phyloP scores from a whole-genome alignment of 106 monocot species.

The Narthecium ossifragum region DNA sequence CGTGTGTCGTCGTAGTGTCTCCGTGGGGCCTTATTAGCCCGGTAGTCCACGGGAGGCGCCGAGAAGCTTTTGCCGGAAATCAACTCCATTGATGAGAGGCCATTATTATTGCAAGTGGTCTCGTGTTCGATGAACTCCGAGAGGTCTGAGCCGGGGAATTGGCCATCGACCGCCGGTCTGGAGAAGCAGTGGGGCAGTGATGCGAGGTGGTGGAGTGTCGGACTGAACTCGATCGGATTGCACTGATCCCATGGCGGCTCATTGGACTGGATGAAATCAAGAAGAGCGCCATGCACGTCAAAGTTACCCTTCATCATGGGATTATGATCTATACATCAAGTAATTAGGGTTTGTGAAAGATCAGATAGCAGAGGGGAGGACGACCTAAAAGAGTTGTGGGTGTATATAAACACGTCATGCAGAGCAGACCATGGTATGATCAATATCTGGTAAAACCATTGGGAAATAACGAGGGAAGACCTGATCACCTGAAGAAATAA shows the following conservation, averaged over 20 bases:
- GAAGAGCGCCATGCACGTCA: constrained; percentile 26
- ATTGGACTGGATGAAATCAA: constrained; percentile 32
- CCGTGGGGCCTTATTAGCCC: background rate
- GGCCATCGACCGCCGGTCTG: background rate
- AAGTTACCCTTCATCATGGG: constrained; percentile 19
- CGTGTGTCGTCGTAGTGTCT: background rate
- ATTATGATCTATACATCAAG: too few relatives aligned
- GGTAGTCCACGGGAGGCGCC: background rate
- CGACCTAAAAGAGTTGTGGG: background rate
- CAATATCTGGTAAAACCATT: background rate
- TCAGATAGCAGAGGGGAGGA: background rate
- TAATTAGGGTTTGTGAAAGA: background rate
- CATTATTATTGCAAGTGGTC: too few relatives aligned
- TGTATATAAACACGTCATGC: too few relatives aligned
- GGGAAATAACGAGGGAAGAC: too few relatives aligned
- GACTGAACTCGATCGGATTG: background rate
- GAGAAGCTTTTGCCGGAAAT: too few relatives aligned
- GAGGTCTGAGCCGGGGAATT: background rate
- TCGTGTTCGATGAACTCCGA: constrained; percentile 18
- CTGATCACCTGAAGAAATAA: background rate
- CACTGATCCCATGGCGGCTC: constrained; percentile 1
- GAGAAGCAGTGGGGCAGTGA: background rate
- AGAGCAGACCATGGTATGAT: background rate
- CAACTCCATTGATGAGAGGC: too few relatives aligned
- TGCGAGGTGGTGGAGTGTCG: background rate